Evolutionary conservation across 331 rosid species (phyloP), one percentile per base, ranked within the genome.

Genomic region (Malus hybrid): DNA sequence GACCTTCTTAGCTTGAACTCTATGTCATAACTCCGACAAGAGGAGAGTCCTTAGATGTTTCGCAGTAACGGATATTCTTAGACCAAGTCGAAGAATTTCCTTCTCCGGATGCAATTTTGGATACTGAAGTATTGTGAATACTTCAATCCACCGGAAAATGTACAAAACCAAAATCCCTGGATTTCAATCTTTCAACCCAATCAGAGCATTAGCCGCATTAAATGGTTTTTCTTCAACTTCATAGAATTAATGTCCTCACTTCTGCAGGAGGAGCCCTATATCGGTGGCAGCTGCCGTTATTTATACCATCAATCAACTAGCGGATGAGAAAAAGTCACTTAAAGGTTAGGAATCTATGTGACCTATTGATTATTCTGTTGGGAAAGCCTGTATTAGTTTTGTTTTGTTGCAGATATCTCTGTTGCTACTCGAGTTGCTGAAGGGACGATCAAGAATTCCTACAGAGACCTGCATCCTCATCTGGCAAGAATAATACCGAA

Each of bases 381-480:
- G 60, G 39, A 68, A 57, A 56, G 28, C 18, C 67, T 7, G n/a
- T 27, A 57, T 52, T 24, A 46, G 39, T 27, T 19, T 27, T 13
- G 13, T 33, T 57, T 31, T 8, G 22, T 16, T 36, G 74, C 68
- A 76, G 80, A 76, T 28, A 68, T 76, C 6, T 62, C 68, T 2
- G 8, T 67, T 11, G 68, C 33, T 3, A 76, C 80, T 4, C 20
- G 46, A 57, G 80, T 68, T 55, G 68, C 80, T 3, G 74, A 76
- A 56, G 73, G 67, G 32, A 76, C 80, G 19, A 56, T 76, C 22
- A 68, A 46, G 33, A 57, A 13, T 32, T 57, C 74, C 69, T 76
- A 68, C 80, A 76, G 46, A 57, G 80, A 76, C 50, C 27, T 76
- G 59, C 70, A 76, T 69, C 80, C 80, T 57, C 74, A 76, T 69